Base-by-base conservation (phyloP, 768 basidiomycete genomes). In the Suillus clintonianus region DNA sequence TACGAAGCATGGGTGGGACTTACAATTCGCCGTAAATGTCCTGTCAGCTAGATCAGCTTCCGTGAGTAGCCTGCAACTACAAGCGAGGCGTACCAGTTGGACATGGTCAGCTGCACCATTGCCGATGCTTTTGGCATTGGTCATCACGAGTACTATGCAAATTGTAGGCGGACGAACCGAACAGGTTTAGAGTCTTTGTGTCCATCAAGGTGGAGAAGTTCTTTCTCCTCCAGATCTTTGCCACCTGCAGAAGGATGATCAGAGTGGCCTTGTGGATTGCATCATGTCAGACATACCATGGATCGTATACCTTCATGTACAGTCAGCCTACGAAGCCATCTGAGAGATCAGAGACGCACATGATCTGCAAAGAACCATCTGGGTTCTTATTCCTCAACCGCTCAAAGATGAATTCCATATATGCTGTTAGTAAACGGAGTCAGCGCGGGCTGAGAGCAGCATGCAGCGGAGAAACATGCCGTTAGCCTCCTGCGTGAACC, bases 21-120 rank as follows among this genome's bases (percentile, higher is more conserved):
- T 67, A 92, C 92, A 95, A 76, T 78, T 97, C 96, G 37, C 97
- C 97, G 68, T 98, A 99, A 61, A 99, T 98, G 74, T 99, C 97
- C 94, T 95, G 65, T 2, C 37, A 24, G 22, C 13, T 55, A n/a
- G 47, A 37, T 62, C 11, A 54, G 22, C 3, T 57, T 70, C 60
- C 66, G 24, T 19, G 22, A n/a, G 15, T 9, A 27, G 7, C 27
- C 27, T 19, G 15, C 39, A 41, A 30, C 27, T 41, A 57, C 39
- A 27, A 19, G 11, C 39, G 15, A 34, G 27, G 64, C 79, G 67
- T 63, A 93, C 94, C 69, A 96, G 78, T 71, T 99, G 96, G 11
- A 97, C 74, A 74, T 98, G 96, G 73, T 95, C 90, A 4, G 94
- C 95, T 0, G 97, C 97, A 4, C 97, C 97, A 73, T 99, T 99